Percentiles rank a stretch among this genome's conserved stretches.
These are phyloP conservation scores for Amauroascus verrucosus DNA, from an alignment of 2,329 filamentous ascomycete genomes.

Conservation along the genomic window DNA sequence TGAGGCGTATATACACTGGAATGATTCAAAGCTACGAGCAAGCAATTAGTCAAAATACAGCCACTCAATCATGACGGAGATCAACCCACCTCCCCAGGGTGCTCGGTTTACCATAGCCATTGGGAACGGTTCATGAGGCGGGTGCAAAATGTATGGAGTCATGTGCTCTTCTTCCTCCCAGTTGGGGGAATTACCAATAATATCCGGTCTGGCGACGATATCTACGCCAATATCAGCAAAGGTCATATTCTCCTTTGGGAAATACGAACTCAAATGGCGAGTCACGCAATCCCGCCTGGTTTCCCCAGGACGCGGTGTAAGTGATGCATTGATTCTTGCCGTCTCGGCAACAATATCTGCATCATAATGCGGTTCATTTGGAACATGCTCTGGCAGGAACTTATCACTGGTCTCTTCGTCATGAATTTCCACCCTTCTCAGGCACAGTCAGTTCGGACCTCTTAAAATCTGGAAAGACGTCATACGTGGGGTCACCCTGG, in stretches of 20 bases:
- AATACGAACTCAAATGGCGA: slow-evolving; percentile 47
- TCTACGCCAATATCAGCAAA: slow-evolving; percentile 26
- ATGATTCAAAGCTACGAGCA: slow-evolving; percentile 44
- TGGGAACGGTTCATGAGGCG: slow-evolving; percentile 48
- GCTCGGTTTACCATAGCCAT: slow-evolving; percentile 62
- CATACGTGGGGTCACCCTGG: slow-evolving; percentile 15
- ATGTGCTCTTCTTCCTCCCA: slow-evolving; percentile 46
- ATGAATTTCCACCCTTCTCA: neutral
- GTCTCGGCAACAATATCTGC: slow-evolving; percentile 51
- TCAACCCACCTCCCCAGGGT: slow-evolving; percentile 47
- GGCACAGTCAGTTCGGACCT: neutral
- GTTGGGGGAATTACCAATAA: slow-evolving; percentile 46
- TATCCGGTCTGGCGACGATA: slow-evolving; percentile 45
- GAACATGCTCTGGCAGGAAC: slow-evolving; percentile 41
- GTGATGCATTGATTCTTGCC: slow-evolving; percentile 48
- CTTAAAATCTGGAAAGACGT: slow-evolving; percentile 25
- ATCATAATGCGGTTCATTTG: slow-evolving; percentile 56
- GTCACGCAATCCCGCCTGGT: slow-evolving; percentile 50
- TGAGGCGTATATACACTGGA: slow-evolving; percentile 56
- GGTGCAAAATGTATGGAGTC: slow-evolving; percentile 54
- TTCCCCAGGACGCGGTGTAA: slow-evolving; percentile 44
- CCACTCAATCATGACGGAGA: no score
- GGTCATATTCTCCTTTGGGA: slow-evolving; percentile 8
- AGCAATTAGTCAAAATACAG: neutral
- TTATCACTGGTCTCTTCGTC: neutral